Evolutionary conservation across 208 protist genomes (phyloP), one percentile per base, ranked within the genome.

Genomic region (Leishmania turanica): DNA sequence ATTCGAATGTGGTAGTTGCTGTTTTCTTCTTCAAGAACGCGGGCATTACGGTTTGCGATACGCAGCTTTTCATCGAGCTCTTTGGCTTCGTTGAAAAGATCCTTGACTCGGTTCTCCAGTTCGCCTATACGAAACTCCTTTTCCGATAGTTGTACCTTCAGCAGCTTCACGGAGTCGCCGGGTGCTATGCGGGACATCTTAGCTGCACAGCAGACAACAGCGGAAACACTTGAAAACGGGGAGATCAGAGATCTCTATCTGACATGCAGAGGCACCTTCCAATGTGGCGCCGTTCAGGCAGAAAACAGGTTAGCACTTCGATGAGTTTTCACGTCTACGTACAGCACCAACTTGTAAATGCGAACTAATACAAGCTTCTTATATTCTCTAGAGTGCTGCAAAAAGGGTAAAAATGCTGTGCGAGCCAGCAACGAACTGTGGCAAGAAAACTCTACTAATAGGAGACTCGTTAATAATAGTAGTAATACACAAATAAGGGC

Each of bases 21-120:
- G 75, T 96, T 96, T 79, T 96, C 93, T 45, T 96, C 93, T 64
- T 96, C 91, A 2, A 96, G 79, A 37, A 93, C 87, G 64, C 93
- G 86, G 11, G 90, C 88, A 77, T 95, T 96, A 56, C 91, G 73
- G 77, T 96, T 96, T 0, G 93, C 90, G 49, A 93, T 71, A 27
- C 82, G 64, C 15, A 96, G 86, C 82, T 96, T 96, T 21, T 93
- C 89, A 69, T 93, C 85, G 4, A 89, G 75, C 77, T 91, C 88
- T 62, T 84, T 89, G 5, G 91, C 68, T 51, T 92, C 87, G 27
- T 90, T 88, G 17, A 95, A 82, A 4, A 95, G 78, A 56, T 95
- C 91, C 56, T 90, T 93, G 27, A 95, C 88, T 53, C 87, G 86
- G 13, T 88, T 79, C 74, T 95, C 91, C 51, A 95, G 91, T 65